Percentiles rank a stretch among this genome's conserved stretches.
phyloP scores from a whole-genome alignment of 257 asterid genomes.

The Gardenia jasminoides region DNA sequence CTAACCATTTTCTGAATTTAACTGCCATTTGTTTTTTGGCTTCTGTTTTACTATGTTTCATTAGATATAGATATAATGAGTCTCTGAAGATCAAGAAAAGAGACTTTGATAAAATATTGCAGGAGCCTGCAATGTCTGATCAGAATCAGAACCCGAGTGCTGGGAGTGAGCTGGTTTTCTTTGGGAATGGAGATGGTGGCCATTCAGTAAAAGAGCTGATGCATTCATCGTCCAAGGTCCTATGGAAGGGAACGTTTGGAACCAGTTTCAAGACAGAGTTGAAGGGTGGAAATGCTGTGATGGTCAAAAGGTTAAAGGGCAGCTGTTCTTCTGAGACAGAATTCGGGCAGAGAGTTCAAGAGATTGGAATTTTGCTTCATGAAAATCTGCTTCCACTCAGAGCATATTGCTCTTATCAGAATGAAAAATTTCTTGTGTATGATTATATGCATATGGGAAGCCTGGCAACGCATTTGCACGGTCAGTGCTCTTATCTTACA shows the following conservation, averaged over 20 bases:
- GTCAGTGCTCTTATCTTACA: background rate
- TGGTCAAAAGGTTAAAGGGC: constrained; percentile 24
- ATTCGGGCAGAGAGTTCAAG: constrained; percentile 19
- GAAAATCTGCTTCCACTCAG: constrained; percentile 25
- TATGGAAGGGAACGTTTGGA: constrained; percentile 30
- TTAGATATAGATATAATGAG: background rate
- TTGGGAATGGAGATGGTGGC: constrained; percentile 13
- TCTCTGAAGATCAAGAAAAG: background rate
- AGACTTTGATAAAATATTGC: background rate
- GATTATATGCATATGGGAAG: constrained; percentile 31
- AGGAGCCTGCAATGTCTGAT: background rate
- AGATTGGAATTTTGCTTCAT: constrained; percentile 18
- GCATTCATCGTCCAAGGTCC: constrained; percentile 6
- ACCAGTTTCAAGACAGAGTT: constrained; percentile 15
- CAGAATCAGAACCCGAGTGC: background rate
- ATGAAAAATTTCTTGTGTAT: constrained; percentile 23
- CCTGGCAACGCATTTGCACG: constrained; percentile 31
- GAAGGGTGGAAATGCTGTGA: constrained; percentile 12
- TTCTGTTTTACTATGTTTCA: background rate
- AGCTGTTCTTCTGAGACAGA: constrained; percentile 15
- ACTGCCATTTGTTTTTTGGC: background rate
- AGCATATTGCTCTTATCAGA: constrained; percentile 18
- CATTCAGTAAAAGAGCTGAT: constrained; percentile 24
- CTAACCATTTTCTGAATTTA: background rate
- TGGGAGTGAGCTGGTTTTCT: constrained; percentile 12